These are phyloP conservation scores for Suhomyces atakaporum DNA, from an alignment of 1,139 yeast genomes.

Conservation along the genomic window DNA sequence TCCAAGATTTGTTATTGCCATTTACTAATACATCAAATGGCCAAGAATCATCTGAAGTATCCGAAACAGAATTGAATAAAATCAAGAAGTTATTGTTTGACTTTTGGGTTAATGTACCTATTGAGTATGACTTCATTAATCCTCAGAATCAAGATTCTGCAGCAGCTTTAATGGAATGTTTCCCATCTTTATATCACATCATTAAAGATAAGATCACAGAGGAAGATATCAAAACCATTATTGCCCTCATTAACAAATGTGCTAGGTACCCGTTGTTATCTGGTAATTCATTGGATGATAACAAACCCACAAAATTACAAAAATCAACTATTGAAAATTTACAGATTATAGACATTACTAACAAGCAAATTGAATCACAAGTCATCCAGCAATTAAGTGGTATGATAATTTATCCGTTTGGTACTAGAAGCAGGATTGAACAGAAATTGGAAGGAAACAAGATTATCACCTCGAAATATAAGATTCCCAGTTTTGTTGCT, in stretches of 20 bases:
- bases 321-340: conserved; percentile 49
- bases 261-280: conserved; percentile 70
- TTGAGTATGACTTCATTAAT: conserved; percentile 58
- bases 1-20: conserved; percentile 46
- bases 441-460: conserved; percentile 31
- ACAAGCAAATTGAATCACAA: conserved; percentile 42
- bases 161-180: conserved; percentile 51
- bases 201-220: conserved; percentile 29
- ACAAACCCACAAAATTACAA: conserved; percentile 58
- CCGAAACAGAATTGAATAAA: conserved; percentile 13
- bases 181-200: conserved; percentile 46
- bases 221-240: conserved; percentile 42
- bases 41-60: background rate
- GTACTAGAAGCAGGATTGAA: conserved; percentile 55
- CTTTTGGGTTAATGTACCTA: conserved; percentile 64
- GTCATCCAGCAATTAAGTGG: conserved; percentile 55
- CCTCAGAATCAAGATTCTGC: conserved; percentile 60
- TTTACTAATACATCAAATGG: conserved; percentile 2
- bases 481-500: conserved; percentile 69
- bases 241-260: conserved; percentile 56
- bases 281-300: conserved; percentile 44
- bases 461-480: conserved; percentile 32
- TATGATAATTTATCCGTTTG: conserved; percentile 59
- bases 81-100: conserved; percentile 50
- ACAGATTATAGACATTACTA: conserved; percentile 31